Conservation (phyloP, 192 early-diverging fungal genomes). For the Neocallimastix lanati region DNA sequence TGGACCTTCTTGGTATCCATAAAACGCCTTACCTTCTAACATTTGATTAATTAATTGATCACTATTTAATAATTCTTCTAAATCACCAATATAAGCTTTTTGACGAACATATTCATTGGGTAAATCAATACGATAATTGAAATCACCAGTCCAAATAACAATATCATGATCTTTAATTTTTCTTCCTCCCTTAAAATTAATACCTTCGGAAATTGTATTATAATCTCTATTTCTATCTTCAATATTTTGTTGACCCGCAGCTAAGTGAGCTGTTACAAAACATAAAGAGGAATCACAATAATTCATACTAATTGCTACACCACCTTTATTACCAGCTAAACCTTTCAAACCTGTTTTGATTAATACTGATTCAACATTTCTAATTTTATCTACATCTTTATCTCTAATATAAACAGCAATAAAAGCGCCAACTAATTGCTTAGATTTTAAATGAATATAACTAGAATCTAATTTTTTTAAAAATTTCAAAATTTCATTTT, state of each 20-base stretch:
- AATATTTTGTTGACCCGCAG: constrained; percentile 56
- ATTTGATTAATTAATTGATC: constrained; percentile 65
- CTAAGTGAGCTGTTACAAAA: constrained; percentile 85
- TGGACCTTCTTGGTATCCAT: constrained; percentile 54
- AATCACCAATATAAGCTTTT: constrained; percentile 27
- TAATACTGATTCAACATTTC: constrained; percentile 62
- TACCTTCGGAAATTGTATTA: constrained; percentile 52
- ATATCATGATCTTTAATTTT: constrained; percentile 42
- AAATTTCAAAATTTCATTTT: constrained; percentile 39
- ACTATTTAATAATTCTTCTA: constrained; percentile 43
- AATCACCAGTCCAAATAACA: constrained; percentile 81
- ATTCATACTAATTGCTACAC: constrained; percentile 73
- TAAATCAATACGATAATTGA: constrained; percentile 73
- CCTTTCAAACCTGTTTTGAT: constrained; percentile 86
- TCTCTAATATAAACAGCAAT: constrained; percentile 72
- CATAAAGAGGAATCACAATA: constrained; percentile 73
- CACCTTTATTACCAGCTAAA: constrained; percentile 96
- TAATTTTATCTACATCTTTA: constrained; percentile 42
- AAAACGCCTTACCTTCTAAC: constrained; percentile 45
- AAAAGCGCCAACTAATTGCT: constrained; percentile 80
- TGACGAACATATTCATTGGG: constrained; percentile 39
- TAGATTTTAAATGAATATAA: constrained; percentile 69
- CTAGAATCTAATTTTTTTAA: constrained; percentile 25
- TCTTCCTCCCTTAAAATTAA: constrained; percentile 51
- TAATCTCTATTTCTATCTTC: constrained; percentile 74